Percentiles rank a stretch among this genome's conserved stretches.
Conservation (phyloP, 805 yeast genomes). For the Yarrowia porcina region DNA sequence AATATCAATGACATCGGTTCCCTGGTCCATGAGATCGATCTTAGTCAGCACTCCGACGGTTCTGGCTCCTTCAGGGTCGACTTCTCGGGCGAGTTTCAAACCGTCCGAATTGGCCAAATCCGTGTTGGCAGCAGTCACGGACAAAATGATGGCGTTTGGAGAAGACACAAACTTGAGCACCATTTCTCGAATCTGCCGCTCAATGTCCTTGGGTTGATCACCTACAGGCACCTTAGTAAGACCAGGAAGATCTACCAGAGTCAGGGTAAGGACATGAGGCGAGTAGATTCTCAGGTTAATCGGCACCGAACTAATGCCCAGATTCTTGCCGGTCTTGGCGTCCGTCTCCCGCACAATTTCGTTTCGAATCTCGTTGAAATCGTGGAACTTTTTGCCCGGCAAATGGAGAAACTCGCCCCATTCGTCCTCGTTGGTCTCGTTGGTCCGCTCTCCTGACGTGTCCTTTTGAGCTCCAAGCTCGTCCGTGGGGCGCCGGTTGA, state of each 20-base stretch:
- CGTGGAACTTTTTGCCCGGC: constrained; percentile 82
- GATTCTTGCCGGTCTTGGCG: constrained; percentile 64
- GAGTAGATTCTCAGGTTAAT: constrained; percentile 90
- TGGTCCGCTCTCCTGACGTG: neutral
- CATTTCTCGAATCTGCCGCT: constrained; percentile 89
- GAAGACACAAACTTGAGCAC: constrained; percentile 87
- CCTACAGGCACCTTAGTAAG: constrained; percentile 98
- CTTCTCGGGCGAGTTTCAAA: constrained; percentile 92
- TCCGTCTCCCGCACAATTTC: constrained; percentile 93
- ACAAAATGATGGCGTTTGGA: constrained; percentile 90
- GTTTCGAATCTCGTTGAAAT: constrained; percentile 81
- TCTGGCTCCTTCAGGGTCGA: constrained; percentile 93
- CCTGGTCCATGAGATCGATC: constrained; percentile 95
- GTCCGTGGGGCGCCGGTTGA: constrained; percentile 55
- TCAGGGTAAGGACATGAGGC: constrained; percentile 89
- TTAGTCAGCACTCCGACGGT: constrained; percentile 97
- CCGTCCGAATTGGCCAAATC: constrained; percentile 98
- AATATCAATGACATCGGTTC: constrained; percentile 95
- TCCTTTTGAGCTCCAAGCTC: neutral
- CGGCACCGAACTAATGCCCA: constrained; percentile 88
- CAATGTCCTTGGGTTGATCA: constrained; percentile 97
- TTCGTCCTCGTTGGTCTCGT: constrained; percentile 47
- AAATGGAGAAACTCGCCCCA: constrained; percentile 98
- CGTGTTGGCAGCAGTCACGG: constrained; percentile 94
- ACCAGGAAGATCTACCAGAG: constrained; percentile 95